Evolutionary conservation across 1,284 basidiomycete genomes (phyloP), one percentile per base, ranked within the genome.

Genomic region (Papiliotrema fonsecae): DNA sequence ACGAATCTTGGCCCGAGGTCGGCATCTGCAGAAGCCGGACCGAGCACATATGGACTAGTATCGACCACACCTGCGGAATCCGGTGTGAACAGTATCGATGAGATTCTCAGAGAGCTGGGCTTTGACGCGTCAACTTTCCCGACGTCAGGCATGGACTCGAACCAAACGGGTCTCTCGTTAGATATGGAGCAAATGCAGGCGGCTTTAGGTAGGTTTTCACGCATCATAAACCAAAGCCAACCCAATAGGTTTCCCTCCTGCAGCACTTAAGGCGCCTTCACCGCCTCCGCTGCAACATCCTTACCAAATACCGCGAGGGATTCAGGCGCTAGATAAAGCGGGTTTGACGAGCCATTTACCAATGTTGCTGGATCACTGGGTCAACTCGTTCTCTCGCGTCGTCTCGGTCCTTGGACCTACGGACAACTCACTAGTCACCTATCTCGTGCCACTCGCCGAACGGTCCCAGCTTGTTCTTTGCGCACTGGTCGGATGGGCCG

Each of bases 401-500:
- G 52, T 64, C 14, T 62, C 60, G 4, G 62, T 64, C 10, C 55
- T 64, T 6, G 60, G 58, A 6, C 57, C 55, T 1, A 55, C 60
- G 22, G 40, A 42, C 25, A 62, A 62, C 48, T 52, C 57, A 0
- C 51, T 59, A 21, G 49, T 57, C 19, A 53, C 58, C 39, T 52
- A 51, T 32, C 54, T 64, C 35, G 34, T 61, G 14, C 62, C 62
- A 0, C 50, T 62, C 9, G 57, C 57, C 5, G 53, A 57, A 38
- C 57, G 52, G 6, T 62, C 60, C 11, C 62, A 58, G 2, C 41
- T 64, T 2, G 56, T 64, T 28, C 53, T 64, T 28, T 62, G 59
- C 43, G 62, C 60, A 3, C 48, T 64, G 4, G 55, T 64, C 34
- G 60, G 58, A 6, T 64, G 62, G 62, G 61, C 62, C 0, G 62